phyloP scores from a whole-genome alignment of 2,329 filamentous ascomycete species.

The Parafenestella ontariensis region DNA sequence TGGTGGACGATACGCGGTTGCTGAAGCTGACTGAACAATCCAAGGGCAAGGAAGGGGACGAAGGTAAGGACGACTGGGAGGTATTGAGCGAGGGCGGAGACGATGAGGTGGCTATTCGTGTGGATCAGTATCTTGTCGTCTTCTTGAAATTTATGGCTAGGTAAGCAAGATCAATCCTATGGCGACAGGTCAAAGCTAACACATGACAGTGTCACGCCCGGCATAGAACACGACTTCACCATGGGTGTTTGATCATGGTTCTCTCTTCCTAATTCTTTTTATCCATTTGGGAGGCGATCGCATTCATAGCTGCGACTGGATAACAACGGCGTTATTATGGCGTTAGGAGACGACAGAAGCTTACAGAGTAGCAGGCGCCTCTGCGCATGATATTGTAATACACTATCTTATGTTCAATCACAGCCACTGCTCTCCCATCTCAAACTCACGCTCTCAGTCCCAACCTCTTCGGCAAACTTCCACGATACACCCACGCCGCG shows the following conservation, averaged over 20 bases:
- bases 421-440: neutral
- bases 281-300: neutral
- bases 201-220: constrained; percentile 87
- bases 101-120: constrained; percentile 80
- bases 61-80: constrained; percentile 66
- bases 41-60: constrained; percentile 52
- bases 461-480: constrained; percentile 18
- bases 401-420: neutral
- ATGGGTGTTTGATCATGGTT: constrained; percentile 78
- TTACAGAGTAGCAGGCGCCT: neutral
- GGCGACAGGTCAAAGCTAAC: constrained; percentile 58
- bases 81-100: constrained; percentile 65
- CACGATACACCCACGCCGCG: constrained; percentile 39
- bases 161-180: constrained; percentile 20
- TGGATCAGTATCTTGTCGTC: constrained; percentile 88
- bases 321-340: neutral
- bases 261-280: neutral
- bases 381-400: neutral
- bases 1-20: constrained; percentile 80
- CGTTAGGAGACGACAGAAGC: neutral
- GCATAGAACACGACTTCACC: constrained; percentile 97
- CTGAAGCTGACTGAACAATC: constrained; percentile 63
- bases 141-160: constrained; percentile 78
- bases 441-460: constrained; percentile 6
- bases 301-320: neutral